Evolutionary conservation across 2,329 filamentous ascomycete genomes (phyloP).

Genomic region (Metarhizium album): DNA sequence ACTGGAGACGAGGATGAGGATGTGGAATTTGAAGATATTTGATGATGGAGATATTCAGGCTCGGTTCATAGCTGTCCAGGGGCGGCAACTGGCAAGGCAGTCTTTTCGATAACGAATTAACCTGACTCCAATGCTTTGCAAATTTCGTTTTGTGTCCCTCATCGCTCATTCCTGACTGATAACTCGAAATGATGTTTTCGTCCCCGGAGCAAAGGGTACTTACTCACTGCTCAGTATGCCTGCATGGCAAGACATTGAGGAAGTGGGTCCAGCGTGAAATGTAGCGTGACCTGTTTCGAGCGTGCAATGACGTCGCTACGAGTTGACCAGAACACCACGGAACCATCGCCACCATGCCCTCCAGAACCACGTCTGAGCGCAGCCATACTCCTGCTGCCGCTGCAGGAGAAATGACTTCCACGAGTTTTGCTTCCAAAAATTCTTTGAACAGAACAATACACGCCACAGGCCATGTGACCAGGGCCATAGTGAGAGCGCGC

Average conservation of each 20-base stretch:
- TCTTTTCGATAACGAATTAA: neutral
- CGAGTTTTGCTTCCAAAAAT: too few species aligned
- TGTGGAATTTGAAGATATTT: constrained; percentile 50
- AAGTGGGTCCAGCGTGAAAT: too few species aligned
- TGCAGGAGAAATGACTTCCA: neutral
- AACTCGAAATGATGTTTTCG: too few species aligned
- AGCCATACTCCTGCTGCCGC: neutral
- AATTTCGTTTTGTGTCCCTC: neutral
- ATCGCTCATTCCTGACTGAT: neutral
- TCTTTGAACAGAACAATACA: neutral
- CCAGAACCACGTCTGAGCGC: neutral
- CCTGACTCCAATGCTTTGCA: neutral
- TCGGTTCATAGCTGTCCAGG: neutral
- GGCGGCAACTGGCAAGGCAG: neutral
- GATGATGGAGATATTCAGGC: neutral
- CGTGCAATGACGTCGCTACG: too few species aligned
- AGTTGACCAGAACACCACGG: too few species aligned
- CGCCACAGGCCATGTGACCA: neutral
- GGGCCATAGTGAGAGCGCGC: neutral
- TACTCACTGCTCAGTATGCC: too few species aligned
- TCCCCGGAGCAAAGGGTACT: too few species aligned
- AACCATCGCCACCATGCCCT: too few species aligned
- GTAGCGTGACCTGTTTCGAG: too few species aligned
- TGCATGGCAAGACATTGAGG: too few species aligned
- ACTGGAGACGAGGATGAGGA: constrained; percentile 42